phyloP scores from a whole-genome alignment of 176 grass and related monocot genomes.

The Triticum turgidum region DNA sequence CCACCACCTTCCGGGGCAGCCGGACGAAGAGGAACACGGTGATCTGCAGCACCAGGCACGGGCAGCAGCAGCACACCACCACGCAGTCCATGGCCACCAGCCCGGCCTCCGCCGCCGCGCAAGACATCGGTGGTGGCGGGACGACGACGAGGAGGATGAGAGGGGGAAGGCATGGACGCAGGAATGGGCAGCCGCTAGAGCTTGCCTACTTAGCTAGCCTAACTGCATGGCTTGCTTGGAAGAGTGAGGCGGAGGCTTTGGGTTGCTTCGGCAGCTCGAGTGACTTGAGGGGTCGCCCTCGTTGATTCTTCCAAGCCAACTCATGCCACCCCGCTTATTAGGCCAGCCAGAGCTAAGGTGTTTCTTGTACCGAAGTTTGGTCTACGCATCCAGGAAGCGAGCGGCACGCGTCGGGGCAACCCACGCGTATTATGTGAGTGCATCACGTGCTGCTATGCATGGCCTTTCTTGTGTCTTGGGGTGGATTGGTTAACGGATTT shows the following conservation, averaged over 20 bases:
- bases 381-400: conserved; percentile 33
- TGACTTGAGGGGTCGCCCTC: conserved; percentile 48
- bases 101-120: conserved; percentile 42
- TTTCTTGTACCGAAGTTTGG: conserved; percentile 39
- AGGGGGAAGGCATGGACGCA: conserved; percentile 15
- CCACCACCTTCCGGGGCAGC: conserved; percentile 57
- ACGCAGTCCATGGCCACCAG: conserved; percentile 78
- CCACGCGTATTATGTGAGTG: background rate
- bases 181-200: background rate
- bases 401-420: conserved; percentile 33
- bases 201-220: conserved; percentile 16
- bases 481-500: background rate
- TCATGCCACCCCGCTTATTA: conserved; percentile 5
- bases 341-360: conserved; percentile 25
- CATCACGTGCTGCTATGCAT: background rate
- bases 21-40: conserved; percentile 80
- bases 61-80: conserved; percentile 87
- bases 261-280: conserved; percentile 52
- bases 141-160: background rate
- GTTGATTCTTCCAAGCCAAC: conserved; percentile 66
- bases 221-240: conserved; percentile 47
- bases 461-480: background rate
- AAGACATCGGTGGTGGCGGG: background rate
- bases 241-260: conserved; percentile 13
- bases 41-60: conserved; percentile 81